Base-by-base conservation (phyloP, 805 yeast species). In the Ogataea philodendri region DNA sequence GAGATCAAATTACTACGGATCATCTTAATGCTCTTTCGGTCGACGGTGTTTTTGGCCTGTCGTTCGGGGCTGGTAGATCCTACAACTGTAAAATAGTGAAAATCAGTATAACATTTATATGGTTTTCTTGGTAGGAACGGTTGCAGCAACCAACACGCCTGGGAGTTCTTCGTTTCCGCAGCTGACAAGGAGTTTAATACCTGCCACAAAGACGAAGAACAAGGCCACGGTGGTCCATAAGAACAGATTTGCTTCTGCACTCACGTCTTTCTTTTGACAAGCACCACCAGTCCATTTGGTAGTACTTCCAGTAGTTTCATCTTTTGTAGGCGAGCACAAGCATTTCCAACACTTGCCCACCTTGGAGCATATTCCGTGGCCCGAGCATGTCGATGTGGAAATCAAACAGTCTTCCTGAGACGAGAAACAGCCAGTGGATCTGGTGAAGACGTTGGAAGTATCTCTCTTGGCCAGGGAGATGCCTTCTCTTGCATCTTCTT, bases 1-100 rank as follows among this genome's bases (percentile, higher is more conserved):
- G 78, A 78, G 83, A 78, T 50, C 42, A 63, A 26, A 3, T 67
- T 47, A 42, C 18, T 44, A 48, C 53, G 69, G 78, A 65, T 70
- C 81, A 72, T 78, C 85, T 78, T 69, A 78, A 64, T 60, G 84
- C 84, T 72, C 81, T 71, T 71, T 73, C 71, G 69, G 62, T 60
- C 55, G 49, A 26, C n/a, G 22, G 34, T 9, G 16, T 9, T 50
- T 48, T 49, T 46, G 51, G 61, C 63, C 63, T 25, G 20, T 34
- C 25, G 35, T 28, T 23, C 48, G 72, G 84, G 84, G 84, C 81
- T 72, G 85, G 85, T 67, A 70, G 83, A 63, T 67, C 81, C 72
- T 62, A 77, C 79, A 77, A 54, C 34, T 16, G 34, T 39, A 33
- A 26, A 19, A 20, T 9, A 15, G 10, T 7, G 16, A 23, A 32